These are phyloP conservation scores for button mushroom (Agaricus bisporus) DNA, from an alignment of 768 basidiomycete genomes.

Conservation along the genomic window DNA sequence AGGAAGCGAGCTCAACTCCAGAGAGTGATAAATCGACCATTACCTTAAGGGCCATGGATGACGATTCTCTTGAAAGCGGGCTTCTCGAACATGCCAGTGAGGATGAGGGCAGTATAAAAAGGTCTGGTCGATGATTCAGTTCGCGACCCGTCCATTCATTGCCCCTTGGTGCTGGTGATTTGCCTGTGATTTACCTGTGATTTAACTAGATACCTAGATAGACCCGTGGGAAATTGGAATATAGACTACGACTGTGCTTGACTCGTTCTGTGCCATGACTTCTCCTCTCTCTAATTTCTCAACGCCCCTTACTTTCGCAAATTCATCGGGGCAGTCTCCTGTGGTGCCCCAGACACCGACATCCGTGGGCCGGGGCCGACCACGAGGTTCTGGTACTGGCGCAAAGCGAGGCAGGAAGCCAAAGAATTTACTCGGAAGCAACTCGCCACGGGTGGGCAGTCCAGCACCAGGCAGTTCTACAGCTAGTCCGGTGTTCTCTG, in stretches of 20 bases:
- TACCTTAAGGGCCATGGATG: background rate
- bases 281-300: constrained; percentile 7
- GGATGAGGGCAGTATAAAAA: background rate
- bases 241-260: background rate
- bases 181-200: too few relatives aligned
- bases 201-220: too few relatives aligned
- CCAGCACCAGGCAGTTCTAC: constrained; percentile 13
- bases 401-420: constrained; percentile 46
- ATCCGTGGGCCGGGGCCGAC: constrained; percentile 25
- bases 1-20: background rate
- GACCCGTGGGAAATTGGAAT: background rate
- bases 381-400: constrained; percentile 26
- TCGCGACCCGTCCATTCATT: too few relatives aligned
- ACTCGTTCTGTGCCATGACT: background rate
- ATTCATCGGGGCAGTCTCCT: background rate
- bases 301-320: constrained; percentile 2
- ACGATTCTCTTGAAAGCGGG: constrained; percentile 1
- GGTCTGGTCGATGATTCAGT: background rate
- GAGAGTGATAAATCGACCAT: background rate
- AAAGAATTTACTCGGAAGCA: constrained; percentile 27
- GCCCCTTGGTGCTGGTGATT: too few relatives aligned
- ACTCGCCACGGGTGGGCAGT: constrained; percentile 23
- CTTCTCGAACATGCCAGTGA: background rate
- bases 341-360: constrained; percentile 18
- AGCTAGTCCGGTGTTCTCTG: constrained; percentile 9